Conservation (phyloP, 1,284 basidiomycete species). For the Ganoderma meredithae region DNA sequence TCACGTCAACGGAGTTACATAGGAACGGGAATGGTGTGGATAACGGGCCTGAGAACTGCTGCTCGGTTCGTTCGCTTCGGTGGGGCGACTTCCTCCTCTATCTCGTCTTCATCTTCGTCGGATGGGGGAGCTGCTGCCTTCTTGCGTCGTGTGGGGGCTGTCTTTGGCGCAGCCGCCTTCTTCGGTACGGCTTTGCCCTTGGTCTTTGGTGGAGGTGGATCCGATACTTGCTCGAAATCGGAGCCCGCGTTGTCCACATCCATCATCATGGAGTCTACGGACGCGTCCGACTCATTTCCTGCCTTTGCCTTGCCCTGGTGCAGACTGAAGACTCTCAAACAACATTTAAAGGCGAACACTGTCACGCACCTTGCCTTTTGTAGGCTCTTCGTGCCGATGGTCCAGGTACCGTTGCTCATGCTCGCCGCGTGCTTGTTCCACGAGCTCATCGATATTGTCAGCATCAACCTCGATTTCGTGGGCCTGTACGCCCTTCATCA, state of each 20-base stretch:
- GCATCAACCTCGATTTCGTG: constrained; percentile 57
- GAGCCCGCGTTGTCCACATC: constrained; percentile 38
- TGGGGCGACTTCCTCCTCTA: constrained; percentile 59
- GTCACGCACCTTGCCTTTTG: constrained; percentile 37
- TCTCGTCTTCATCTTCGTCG: constrained; percentile 66
- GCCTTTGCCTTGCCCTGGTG: constrained; percentile 51
- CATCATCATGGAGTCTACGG: constrained; percentile 79
- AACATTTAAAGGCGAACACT: not conserved
- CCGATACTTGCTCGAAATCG: constrained; percentile 45
- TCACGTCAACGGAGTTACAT: not conserved
- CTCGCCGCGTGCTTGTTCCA: constrained; percentile 70
- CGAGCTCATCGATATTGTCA: constrained; percentile 76
- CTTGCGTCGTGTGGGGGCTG: constrained; percentile 18
- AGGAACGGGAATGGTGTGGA: not conserved
- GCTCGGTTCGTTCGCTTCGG: constrained; percentile 71
- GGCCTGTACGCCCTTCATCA: constrained; percentile 72
- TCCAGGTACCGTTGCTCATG: constrained; percentile 69
- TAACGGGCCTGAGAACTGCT: constrained; percentile 64
- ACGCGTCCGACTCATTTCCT: constrained; percentile 56
- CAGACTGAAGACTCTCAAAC: not conserved
- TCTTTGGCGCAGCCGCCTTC: constrained; percentile 14
- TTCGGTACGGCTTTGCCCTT: constrained; percentile 47
- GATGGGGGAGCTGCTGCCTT: constrained; percentile 38
- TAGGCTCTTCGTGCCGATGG: constrained; percentile 39
- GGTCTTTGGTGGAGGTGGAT: constrained; percentile 57